A percentile compares a stretch with the other conserved stretches of the same genome.
Evolutionary conservation across 2,329 filamentous ascomycete species (phyloP).

Genomic region (Didymella sp.): DNA sequence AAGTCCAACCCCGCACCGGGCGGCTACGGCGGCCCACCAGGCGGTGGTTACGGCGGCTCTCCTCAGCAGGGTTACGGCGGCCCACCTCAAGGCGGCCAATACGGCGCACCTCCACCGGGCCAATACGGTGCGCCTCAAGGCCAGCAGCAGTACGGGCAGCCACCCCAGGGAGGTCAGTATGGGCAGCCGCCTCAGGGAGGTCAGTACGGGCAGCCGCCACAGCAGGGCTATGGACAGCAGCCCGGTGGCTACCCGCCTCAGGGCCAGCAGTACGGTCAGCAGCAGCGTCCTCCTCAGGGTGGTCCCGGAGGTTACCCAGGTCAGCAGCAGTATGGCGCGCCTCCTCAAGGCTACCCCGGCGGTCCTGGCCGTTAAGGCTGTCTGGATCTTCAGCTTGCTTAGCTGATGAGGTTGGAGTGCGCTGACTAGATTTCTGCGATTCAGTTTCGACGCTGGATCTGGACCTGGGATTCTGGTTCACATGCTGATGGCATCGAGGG

Average conservation of each 20-base stretch:
- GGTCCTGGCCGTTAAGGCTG: constrained; percentile 13
- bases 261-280: constrained; percentile 32
- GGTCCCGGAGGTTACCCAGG: constrained; percentile 32
- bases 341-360: constrained; percentile 26
- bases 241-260: constrained; percentile 30
- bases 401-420: background rate
- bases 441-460: background rate
- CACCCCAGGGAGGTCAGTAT: constrained; percentile 11
- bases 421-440: background rate
- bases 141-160: constrained; percentile 13
- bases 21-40: constrained; percentile 40
- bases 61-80: constrained; percentile 31
- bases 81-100: constrained; percentile 26
- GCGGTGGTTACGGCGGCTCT: constrained; percentile 40
- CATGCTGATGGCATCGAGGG: background rate
- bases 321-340: constrained; percentile 32
- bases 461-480: background rate
- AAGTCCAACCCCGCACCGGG: constrained; percentile 54
- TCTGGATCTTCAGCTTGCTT: background rate
- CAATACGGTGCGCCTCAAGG: constrained; percentile 33
- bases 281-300: constrained; percentile 31
- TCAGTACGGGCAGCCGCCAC: constrained; percentile 26
- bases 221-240: constrained; percentile 32
- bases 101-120: constrained; percentile 29
- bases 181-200: constrained; percentile 24